These are phyloP conservation scores for Adansonia grandidieri DNA, from an alignment of 441 rosid species.

Conservation along the genomic window DNA sequence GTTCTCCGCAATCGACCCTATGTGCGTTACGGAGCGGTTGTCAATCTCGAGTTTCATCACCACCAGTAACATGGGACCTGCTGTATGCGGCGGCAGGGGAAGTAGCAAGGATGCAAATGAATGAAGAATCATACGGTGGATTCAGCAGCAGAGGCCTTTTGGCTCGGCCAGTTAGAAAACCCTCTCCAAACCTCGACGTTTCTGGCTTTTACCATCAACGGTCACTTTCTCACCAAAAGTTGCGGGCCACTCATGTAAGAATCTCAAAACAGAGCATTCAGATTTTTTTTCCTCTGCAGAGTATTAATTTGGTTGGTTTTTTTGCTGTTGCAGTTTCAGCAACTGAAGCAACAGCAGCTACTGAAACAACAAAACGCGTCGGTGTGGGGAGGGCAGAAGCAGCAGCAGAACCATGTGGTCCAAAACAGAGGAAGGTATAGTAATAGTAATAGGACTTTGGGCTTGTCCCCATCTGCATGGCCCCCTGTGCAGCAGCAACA, in stretches of 20 bases:
- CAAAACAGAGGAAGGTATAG: constrained; percentile 34
- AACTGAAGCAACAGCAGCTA: constrained; percentile 54
- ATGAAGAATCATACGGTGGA: constrained; percentile 36
- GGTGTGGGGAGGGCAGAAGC: constrained; percentile 44
- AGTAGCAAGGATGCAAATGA: constrained; percentile 49
- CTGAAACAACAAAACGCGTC: constrained; percentile 41
- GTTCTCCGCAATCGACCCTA: constrained; percentile 66
- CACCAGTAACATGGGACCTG: constrained; percentile 60
- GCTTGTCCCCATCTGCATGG: constrained; percentile 64
- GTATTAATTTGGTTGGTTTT: not conserved
- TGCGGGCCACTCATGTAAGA: constrained; percentile 58
- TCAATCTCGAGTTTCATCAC: constrained; percentile 40
- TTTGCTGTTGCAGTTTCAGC: constrained; percentile 47
- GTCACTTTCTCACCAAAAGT: constrained; percentile 53
- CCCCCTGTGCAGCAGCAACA: constrained; percentile 51
- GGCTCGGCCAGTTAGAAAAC: constrained; percentile 38
- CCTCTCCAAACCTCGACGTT: constrained; percentile 25
- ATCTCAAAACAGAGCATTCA: constrained; percentile 4
- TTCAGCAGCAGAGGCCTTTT: constrained; percentile 30
- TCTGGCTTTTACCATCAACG: constrained; percentile 34
- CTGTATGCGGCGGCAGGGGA: constrained; percentile 64
- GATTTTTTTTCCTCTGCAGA: not conserved
- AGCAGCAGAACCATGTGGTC: constrained; percentile 30
- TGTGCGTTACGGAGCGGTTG: constrained; percentile 45
- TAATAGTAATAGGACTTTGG: constrained; percentile 28